Base-by-base conservation (phyloP, 148 eudicot genomes). In the Bassia scoparia region DNA sequence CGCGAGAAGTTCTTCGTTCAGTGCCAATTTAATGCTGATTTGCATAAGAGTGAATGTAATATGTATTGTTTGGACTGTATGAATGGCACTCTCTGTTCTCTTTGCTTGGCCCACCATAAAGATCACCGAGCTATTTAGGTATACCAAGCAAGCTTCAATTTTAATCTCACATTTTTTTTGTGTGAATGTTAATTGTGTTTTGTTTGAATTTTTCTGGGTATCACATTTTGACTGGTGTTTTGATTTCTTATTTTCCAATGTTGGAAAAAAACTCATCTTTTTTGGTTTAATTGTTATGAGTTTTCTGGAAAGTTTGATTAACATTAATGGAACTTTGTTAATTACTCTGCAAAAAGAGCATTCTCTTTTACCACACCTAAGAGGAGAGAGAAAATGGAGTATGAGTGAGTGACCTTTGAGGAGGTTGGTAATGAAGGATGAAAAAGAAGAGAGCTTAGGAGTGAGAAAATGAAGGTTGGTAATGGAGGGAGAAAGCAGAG, bases 11-110 rank as follows among this genome's bases (percentile, higher is more conserved):
- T 90, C 85, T 93, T 93, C 56, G 89, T 78, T 72, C 94, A 86
- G 63, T 90, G 98, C 74, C 80, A 84, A 61, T 72, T 77, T 23
- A 97, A 93, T 29, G 87, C 95, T 1, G 90, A 87, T 78, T 87
- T 92, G 6, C 94, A 90, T 77, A 93, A 90, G 74, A 89, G 92
- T 59, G 98, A 93, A 79, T 93, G 98, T 65, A 93, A 93, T 75
- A 89, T 93, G 98, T 93, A 81, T 69, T 93, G 98, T 41, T 79
- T 93, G 82, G 95, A 90, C 72, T 93, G 98, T 79, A 81, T 90
- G 81, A 70, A 86, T 58, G 92, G 88, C 2, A 66, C 98, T 52
- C 86, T 89, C 15, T 93, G 98, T 61, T 89, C 98, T 37, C 84
- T 90, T 44, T 93, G 98, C 24, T 83, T 93, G 34, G 50, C 81